Evolutionary conservation across 1,139 yeast species (phyloP), one percentile per base, ranked within the genome.

Genomic region (Taphrina wiesneri): DNA sequence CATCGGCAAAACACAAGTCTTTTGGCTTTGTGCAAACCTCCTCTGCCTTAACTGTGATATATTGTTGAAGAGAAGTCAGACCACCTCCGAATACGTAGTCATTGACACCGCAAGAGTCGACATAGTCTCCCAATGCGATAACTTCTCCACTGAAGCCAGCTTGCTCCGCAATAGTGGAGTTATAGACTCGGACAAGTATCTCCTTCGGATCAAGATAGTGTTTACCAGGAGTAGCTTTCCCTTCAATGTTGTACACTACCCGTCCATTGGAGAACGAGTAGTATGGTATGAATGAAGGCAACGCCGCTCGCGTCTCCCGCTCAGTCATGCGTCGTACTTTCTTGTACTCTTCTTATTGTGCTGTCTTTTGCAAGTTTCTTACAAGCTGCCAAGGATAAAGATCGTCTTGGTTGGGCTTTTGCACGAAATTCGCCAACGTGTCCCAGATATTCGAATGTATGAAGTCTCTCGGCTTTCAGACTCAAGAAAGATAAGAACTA

Each of bases 71-170:
- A 3, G 52, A 25, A 15, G 56, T 41, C 19, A 26, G 30, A 11
- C 56, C 56, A 13, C 64, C 64, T 15, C 64, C 64, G 19, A 51
- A 60, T 41, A 60, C 64, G 28, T 51, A 60, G 30, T 60, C 64
- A 36, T 53, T 53, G 45, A 60, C 39, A 7, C 57, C 56, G 15
- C 36, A 39, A 15, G 64, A 49, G 21, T 60, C 64, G 32, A 60
- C 57, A 30, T 60, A 41, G 17, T 60, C 64, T 15, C 64, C 64
- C 7, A 60, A 39, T 9, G 64, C 64, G 9, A 60, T 51, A n/a
- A 60, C 57, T 51, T 60, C 64, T 13, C 64, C 64, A 23, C 64
- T 49, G 34, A 60, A 60, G 9, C 64, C 64, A 4, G 46, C 64
- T 39, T 60, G 21, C 46, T 23, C 45, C 19, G 64, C 49, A 13